Conservation (phyloP, 176 grass and related monocot species). For the Eragrostis curvula region DNA sequence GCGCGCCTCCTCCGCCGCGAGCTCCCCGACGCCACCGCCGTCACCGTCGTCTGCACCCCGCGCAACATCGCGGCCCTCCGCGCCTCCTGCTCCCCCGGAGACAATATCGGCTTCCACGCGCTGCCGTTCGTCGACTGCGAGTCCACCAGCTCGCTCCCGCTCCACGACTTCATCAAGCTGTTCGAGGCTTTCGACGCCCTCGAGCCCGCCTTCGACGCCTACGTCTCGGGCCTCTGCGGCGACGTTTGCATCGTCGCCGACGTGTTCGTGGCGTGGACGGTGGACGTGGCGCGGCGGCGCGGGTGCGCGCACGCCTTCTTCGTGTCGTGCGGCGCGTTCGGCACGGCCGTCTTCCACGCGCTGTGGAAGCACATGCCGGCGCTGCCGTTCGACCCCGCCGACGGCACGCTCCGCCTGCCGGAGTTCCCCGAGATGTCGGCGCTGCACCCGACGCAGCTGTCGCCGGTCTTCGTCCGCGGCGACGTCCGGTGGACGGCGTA, state of each 20-base stretch:
- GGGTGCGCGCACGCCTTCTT: conserved; percentile 24
- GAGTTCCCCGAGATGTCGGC: conserved; percentile 3
- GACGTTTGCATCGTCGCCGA: conserved; percentile 26
- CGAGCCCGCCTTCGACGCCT: conserved; percentile 38
- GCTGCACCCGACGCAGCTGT: conserved; percentile 16
- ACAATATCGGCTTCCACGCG: conserved; percentile 23
- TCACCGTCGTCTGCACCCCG: conserved; percentile 44
- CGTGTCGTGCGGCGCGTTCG: conserved; percentile 40
- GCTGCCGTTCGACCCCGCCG: neutral
- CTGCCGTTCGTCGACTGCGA: conserved; percentile 39
- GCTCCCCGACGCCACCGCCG: neutral
- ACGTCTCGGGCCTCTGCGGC: neutral
- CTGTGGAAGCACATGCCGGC: conserved; percentile 5
- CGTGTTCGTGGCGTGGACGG: conserved; percentile 42
- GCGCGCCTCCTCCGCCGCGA: conserved; percentile 31
- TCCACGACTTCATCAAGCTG: conserved; percentile 24
- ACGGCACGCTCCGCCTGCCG: neutral
- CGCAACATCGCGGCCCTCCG: neutral
- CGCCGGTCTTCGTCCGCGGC: neutral
- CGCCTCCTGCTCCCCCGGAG: neutral
- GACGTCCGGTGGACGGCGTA: conserved; percentile 13
- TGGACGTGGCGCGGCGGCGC: conserved; percentile 30
- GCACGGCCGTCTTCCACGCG: conserved; percentile 19
- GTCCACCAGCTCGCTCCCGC: neutral
- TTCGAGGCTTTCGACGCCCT: conserved; percentile 38